These are phyloP conservation scores for Cucurbita moschata DNA, from an alignment of 306 rosid species.

Conservation along the genomic window DNA sequence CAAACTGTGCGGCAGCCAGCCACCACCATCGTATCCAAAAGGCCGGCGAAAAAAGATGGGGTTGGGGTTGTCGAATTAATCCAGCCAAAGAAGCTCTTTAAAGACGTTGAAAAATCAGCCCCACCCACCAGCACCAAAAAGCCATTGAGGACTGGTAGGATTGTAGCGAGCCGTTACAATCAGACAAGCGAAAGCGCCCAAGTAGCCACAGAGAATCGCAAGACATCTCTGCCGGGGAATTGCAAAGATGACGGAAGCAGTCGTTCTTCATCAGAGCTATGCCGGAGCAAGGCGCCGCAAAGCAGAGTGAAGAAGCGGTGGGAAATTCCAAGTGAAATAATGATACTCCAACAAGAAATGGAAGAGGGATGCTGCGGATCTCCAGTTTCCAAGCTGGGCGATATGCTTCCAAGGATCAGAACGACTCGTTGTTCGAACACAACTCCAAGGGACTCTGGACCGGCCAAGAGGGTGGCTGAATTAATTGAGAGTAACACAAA, in stretches of 20 bases:
- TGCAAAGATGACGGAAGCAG: constrained; percentile 27
- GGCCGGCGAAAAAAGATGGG: constrained; percentile 37
- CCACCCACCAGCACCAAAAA: constrained; percentile 24
- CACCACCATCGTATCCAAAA: constrained; percentile 27
- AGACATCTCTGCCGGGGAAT: constrained; percentile 59
- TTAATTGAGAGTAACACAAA: constrained; percentile 36
- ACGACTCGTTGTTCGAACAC: constrained; percentile 8
- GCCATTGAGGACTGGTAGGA: constrained; percentile 44
- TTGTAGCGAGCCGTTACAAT: constrained; percentile 70
- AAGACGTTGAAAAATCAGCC: constrained; percentile 39
- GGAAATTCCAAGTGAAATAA: constrained; percentile 29
- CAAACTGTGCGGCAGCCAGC: constrained; percentile 29
- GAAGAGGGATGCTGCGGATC: not conserved
- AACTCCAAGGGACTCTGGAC: constrained; percentile 78
- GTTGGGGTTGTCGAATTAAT: constrained; percentile 22
- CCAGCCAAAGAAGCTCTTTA: constrained; percentile 71
- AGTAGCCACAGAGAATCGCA: constrained; percentile 32
- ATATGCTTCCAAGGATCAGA: constrained; percentile 52
- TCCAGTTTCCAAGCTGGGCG: not conserved
- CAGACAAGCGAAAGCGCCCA: constrained; percentile 13
- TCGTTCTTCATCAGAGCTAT: constrained; percentile 23
- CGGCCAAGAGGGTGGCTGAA: constrained; percentile 60
- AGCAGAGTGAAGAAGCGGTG: constrained; percentile 39
- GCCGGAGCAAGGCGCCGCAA: not conserved
- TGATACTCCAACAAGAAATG: not conserved